Evolutionary conservation across 2,329 filamentous ascomycete genomes (phyloP).

Genomic region (Talaromyces marneffei): DNA sequence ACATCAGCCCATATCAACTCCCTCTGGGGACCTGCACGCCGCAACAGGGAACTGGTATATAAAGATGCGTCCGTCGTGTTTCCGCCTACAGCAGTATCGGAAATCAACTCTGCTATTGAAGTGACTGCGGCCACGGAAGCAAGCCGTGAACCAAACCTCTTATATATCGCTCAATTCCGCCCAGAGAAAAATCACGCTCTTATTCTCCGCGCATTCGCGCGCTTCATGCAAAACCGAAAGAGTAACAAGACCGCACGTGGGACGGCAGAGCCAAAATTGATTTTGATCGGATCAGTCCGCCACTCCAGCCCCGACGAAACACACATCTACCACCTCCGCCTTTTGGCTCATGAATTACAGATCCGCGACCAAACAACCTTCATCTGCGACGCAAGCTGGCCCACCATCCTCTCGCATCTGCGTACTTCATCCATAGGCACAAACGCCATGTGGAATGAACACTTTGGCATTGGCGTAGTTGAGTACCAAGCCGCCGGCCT

Average conservation of each 20-base stretch:
- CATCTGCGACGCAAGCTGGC: slow-evolving; percentile 83
- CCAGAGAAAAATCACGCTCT: slow-evolving; percentile 94
- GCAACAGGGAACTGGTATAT: slow-evolving; percentile 37
- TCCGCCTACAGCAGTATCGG: slow-evolving; percentile 83
- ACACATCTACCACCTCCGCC: slow-evolving; percentile 75
- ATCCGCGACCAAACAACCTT: slow-evolving; percentile 83
- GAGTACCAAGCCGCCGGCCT: slow-evolving; percentile 96
- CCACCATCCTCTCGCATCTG: slow-evolving; percentile 75
- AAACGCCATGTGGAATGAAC: slow-evolving; percentile 99
- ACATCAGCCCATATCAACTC: slow-evolving; percentile 75
- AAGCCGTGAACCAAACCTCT: slow-evolving; percentile 62
- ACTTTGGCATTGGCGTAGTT: slow-evolving; percentile 96
- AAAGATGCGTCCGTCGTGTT: slow-evolving; percentile 64
- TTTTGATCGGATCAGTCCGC: slow-evolving; percentile 88
- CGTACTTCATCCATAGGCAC: slow-evolving; percentile 74
- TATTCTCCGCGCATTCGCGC: slow-evolving; percentile 76
- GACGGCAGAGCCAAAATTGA: slow-evolving; percentile 54
- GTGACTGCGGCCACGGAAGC: slow-evolving; percentile 65
- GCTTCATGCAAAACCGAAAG: slow-evolving; percentile 57
- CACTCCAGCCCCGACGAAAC: slow-evolving; percentile 52
- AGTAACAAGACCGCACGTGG: slow-evolving; percentile 45
- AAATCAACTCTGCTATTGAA: slow-evolving; percentile 69
- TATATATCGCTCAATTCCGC: slow-evolving; percentile 96
- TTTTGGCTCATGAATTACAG: slow-evolving; percentile 78
- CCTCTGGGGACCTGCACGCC: slow-evolving; percentile 62